Evolutionary conservation across 805 yeast genomes (phyloP), one percentile per base, ranked within the genome.

Genomic region (Yarrowia sp.): DNA sequence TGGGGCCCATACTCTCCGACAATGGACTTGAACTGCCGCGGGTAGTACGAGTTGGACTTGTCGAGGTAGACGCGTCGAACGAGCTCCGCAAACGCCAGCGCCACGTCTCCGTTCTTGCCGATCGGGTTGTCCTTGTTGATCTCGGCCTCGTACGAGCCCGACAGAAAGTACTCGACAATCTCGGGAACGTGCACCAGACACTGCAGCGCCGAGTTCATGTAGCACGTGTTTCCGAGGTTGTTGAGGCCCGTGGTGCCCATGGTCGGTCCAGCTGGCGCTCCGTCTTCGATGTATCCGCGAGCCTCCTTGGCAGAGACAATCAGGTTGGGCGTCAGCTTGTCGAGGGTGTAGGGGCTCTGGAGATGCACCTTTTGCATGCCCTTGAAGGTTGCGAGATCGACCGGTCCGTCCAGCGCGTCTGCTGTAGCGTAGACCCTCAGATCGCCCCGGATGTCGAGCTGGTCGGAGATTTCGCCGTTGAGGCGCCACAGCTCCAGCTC

Each of bases 161-260:
- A 82, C 41, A 86, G 74, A 68, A 93, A 94, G 70, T 90, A 93
- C 41, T 84, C 79, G 9, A 86, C 82, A 24, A 94, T 73, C 71
- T 90, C 97, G 0, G 96, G 96, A 12, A 92, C 80, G 70, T 93
- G 98, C 12, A 68, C 58, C 0, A 84, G 81, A 69, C 97, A 93
- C 70, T 94, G 98, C 46, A 93, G 74, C 0, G 97, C 97, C 9
- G 96, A 88, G 72, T 90, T 91, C 97, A 92, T 91, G 72, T 90
- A 92, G 72, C 97, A 92, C 0, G 96, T 86, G 71, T 92, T 92
- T 2, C 97, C 97, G 64, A 91, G 75, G 69, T 90, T 92, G 59
- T 79, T 76, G 69, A 86, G 66, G 64, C 97, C 86, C 63, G 79
- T 72, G 49, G 77, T 70, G 66, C 97, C 92, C 24, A 33, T 32